Percentiles rank a stretch among this genome's conserved stretches.
Evolutionary conservation across 2,329 filamentous ascomycete genomes (phyloP).

Genomic region (Biscogniauxia sp.): DNA sequence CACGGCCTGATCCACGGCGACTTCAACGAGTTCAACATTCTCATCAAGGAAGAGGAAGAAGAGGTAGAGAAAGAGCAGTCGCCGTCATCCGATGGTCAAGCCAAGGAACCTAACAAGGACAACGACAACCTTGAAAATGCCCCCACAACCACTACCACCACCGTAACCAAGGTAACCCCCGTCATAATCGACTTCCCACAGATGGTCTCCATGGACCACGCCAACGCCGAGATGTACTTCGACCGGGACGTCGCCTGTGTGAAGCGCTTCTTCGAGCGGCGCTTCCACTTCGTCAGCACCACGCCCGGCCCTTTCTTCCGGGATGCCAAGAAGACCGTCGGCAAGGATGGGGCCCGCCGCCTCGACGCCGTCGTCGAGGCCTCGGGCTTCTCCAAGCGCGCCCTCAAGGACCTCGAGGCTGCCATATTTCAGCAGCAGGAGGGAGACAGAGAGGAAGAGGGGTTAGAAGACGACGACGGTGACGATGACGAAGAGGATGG

Average conservation of each 20-base stretch:
- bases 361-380: slow-evolving; percentile 88
- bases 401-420: slow-evolving; percentile 87
- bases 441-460: slow-evolving; percentile 39
- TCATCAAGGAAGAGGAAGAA: slow-evolving; percentile 72
- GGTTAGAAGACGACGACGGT: slow-evolving; percentile 35
- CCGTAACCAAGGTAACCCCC: slow-evolving; percentile 55
- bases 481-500: slow-evolving; percentile 35
- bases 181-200: slow-evolving; percentile 97
- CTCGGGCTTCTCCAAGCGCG: slow-evolving; percentile 94
- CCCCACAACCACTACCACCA: slow-evolving; percentile 35
- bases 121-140: not conserved
- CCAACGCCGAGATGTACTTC: slow-evolving; percentile 95
- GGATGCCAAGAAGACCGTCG: slow-evolving; percentile 74
- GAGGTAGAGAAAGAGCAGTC: slow-evolving; percentile 33
- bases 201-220: slow-evolving; percentile 93
- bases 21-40: slow-evolving; percentile 98
- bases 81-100: too few species aligned
- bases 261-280: slow-evolving; percentile 86
- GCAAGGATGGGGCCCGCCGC: slow-evolving; percentile 62
- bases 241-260: slow-evolving; percentile 94
- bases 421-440: slow-evolving; percentile 80
- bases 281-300: slow-evolving; percentile 83
- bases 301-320: slow-evolving; percentile 81
- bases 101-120: slow-evolving; percentile 5
- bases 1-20: slow-evolving; percentile 95